Conservation (phyloP, 2,329 filamentous ascomycete genomes). For the Ilyonectria sp. region DNA sequence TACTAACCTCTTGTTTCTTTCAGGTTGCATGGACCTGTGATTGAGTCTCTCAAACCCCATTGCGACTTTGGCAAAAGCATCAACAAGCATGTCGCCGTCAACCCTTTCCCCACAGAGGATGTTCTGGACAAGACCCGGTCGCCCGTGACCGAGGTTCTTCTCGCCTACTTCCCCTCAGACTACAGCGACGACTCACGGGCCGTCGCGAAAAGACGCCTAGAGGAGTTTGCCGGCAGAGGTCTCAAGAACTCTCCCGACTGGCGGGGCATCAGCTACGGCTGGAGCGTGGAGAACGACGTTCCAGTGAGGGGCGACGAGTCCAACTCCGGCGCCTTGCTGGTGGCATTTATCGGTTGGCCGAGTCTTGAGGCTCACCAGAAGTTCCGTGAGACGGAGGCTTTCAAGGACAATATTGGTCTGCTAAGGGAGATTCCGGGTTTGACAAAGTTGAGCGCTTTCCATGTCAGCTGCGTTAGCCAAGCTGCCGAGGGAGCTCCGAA, state of each 20-base stretch:
- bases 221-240: conserved; percentile 34
- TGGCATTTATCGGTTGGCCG: conserved; percentile 55
- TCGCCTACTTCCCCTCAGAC: conserved; percentile 42
- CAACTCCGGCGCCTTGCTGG: conserved; percentile 26
- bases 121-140: conserved; percentile 41
- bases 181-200: conserved; percentile 39
- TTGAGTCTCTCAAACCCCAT: conserved; percentile 40
- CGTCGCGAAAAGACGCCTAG: conserved; percentile 34
- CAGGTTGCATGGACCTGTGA: conserved; percentile 31
- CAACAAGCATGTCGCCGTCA: conserved; percentile 44
- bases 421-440: conserved; percentile 43
- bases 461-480: conserved; percentile 42
- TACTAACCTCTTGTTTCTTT: not conserved
- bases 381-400: conserved; percentile 53
- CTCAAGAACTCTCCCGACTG: conserved; percentile 41
- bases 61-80: conserved; percentile 32
- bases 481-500: conserved; percentile 25
- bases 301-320: conserved; percentile 47
- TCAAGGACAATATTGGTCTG: conserved; percentile 52
- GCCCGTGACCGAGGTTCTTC: conserved; percentile 40
- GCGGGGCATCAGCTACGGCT: conserved; percentile 48
- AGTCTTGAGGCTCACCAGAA: conserved; percentile 55
- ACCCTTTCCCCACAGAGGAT: conserved; percentile 40
- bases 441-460: conserved; percentile 41
- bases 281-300: conserved; percentile 53